phyloP scores from a whole-genome alignment of 2,329 filamentous ascomycete species.

The Monosporascus ibericus region DNA sequence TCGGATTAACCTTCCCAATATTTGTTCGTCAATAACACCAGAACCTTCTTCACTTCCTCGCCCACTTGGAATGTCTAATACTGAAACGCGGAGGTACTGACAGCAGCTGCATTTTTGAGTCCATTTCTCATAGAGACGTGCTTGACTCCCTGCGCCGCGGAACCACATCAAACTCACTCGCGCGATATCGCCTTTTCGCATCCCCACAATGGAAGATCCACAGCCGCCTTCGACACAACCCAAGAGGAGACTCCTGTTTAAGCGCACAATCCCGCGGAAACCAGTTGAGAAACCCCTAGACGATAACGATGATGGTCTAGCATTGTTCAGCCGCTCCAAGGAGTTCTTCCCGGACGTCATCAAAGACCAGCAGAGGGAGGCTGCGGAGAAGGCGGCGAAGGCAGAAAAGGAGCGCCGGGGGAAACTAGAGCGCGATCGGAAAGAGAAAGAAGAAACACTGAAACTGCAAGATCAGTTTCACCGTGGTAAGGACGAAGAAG shows the following conservation, averaged over 20 bases:
- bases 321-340: slow-evolving; percentile 44
- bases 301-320: slow-evolving; percentile 34
- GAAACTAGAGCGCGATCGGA: slow-evolving; percentile 9
- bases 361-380: slow-evolving; percentile 31
- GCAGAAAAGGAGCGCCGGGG: slow-evolving; percentile 18
- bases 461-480: background rate
- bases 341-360: slow-evolving; percentile 41
- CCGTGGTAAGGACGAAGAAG: slow-evolving; percentile 5
- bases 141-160: no score
- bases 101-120: no score
- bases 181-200: no score
- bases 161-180: no score
- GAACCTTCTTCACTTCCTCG: no score
- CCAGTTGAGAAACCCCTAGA: slow-evolving; percentile 21
- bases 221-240: slow-evolving; percentile 15
- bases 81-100: no score
- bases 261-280: slow-evolving; percentile 38
- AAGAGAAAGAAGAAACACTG: slow-evolving; percentile 2
- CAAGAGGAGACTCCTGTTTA: slow-evolving; percentile 42
- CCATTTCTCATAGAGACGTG: no score
- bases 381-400: slow-evolving; percentile 18
- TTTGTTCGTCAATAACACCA: no score
- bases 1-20: no score
- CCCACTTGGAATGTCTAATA: no score
- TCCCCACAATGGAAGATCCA: slow-evolving; percentile 26